These are phyloP conservation scores for Nigrospora oryzae DNA, from an alignment of 2,329 filamentous ascomycete species.

Conservation along the genomic window DNA sequence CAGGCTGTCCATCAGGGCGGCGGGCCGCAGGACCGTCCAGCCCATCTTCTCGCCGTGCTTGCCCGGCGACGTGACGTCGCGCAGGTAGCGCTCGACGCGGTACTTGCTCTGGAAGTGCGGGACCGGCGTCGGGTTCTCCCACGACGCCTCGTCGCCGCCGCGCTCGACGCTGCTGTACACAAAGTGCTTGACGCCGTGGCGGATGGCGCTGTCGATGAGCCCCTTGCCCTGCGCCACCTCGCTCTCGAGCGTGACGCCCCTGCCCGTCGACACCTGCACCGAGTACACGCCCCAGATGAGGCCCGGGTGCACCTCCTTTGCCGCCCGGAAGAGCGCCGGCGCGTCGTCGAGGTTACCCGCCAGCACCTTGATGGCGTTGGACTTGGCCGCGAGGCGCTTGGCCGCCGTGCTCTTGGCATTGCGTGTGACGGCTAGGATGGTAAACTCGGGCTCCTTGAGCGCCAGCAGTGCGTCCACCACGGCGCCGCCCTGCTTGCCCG, in stretches of 20 bases:
- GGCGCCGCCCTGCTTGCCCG: slow-evolving; percentile 37
- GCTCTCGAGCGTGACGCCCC: slow-evolving; percentile 23
- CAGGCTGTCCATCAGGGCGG: slow-evolving; percentile 53
- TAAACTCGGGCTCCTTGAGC: slow-evolving; percentile 10
- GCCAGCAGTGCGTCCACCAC: slow-evolving; percentile 31
- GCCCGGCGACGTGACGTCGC: slow-evolving; percentile 28
- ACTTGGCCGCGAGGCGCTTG: slow-evolving; percentile 33
- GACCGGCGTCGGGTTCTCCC: slow-evolving; percentile 43
- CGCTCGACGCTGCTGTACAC: slow-evolving; percentile 59
- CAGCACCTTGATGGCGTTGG: slow-evolving; percentile 26
- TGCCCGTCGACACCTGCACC: slow-evolving; percentile 32
- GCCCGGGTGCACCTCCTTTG: slow-evolving; percentile 8
- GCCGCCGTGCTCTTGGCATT: slow-evolving; percentile 36
- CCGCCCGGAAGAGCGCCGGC: slow-evolving; percentile 34
- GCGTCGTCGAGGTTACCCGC: slow-evolving; percentile 48
- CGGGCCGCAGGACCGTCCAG: slow-evolving; percentile 55
- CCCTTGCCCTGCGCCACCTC: slow-evolving; percentile 43
- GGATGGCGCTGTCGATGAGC: slow-evolving; percentile 49
- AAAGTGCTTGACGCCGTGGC: slow-evolving; percentile 47
- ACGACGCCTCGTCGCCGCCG: slow-evolving; percentile 40
- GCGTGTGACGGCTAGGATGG: slow-evolving; percentile 52
- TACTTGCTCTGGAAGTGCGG: slow-evolving; percentile 57
- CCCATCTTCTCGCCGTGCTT: slow-evolving; percentile 31
- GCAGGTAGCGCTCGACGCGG: slow-evolving; percentile 52
- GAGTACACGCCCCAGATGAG: slow-evolving; percentile 53